Conservation (phyloP, 1,284 basidiomycete genomes). For the Puccinia triticina region DNA sequence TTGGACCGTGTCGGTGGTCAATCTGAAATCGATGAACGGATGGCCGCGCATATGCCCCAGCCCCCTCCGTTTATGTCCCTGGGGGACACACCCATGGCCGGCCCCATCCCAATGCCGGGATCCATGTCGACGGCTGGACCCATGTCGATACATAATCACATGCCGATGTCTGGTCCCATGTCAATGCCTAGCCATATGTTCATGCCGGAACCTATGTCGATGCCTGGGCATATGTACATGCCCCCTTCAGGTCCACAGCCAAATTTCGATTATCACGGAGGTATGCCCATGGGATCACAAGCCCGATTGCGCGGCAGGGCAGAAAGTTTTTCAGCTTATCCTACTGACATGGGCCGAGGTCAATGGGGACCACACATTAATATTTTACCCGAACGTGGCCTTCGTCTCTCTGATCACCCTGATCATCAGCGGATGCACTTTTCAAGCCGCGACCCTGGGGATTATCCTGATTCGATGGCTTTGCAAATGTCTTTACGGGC, state of each 20-base stretch:
- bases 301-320: constrained; percentile 21
- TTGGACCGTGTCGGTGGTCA: neutral
- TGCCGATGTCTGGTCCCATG: constrained; percentile 23
- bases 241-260: constrained; percentile 14
- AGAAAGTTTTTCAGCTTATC: constrained; percentile 29
- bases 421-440: constrained; percentile 2
- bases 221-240: constrained; percentile 28
- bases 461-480: constrained; percentile 1
- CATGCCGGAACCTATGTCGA: constrained; percentile 27
- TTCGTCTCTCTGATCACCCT: constrained; percentile 7
- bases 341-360: constrained; percentile 16
- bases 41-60: constrained; percentile 6
- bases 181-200: constrained; percentile 32
- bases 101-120: constrained; percentile 25
- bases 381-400: neutral
- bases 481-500: constrained; percentile 31
- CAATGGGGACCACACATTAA: constrained; percentile 17
- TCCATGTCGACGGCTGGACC: constrained; percentile 6
- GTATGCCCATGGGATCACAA: constrained; percentile 5
- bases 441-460: neutral
- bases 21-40: constrained; percentile 19
- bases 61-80: constrained; percentile 20
- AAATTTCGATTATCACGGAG: neutral
- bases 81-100: constrained; percentile 9
- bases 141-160: constrained; percentile 24